Percentiles rank a stretch among this genome's conserved stretches.
Evolutionary conservation across 225 moss, liverwort and hornwort genomes (phyloP).

Genomic region (Pleurozium schreberi): DNA sequence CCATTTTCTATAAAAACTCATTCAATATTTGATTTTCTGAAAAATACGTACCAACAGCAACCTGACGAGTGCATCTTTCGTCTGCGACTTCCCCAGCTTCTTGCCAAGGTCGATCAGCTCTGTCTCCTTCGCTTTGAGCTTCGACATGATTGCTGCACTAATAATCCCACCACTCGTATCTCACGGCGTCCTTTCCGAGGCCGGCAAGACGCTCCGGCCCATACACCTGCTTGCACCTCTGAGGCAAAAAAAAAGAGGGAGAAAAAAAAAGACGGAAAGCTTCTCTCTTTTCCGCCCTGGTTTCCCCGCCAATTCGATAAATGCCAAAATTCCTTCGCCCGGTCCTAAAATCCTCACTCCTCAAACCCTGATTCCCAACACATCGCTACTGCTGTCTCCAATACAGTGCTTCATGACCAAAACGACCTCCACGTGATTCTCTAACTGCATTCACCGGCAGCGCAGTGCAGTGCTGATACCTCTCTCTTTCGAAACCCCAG

Average conservation of each 20-base stretch:
- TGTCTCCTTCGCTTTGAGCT: conserved; percentile 22
- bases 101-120: conserved; percentile 77
- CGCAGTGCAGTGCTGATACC: neutral
- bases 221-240: conserved; percentile 1
- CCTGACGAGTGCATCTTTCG: conserved; percentile 74
- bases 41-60: conserved; percentile 51
- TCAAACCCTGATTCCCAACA: conserved; percentile 27
- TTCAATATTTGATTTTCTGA: neutral
- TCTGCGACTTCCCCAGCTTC: conserved; percentile 52
- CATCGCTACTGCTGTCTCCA: neutral
- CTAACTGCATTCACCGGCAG: neutral
- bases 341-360: conserved; percentile 2
- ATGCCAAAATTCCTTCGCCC: neutral
- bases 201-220: conserved; percentile 28
- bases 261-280: neutral
- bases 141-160: conserved; percentile 40
- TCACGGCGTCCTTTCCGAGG: conserved; percentile 1
- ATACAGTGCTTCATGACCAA: neutral
- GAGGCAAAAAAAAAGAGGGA: neutral
- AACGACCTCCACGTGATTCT: neutral
- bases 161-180: neutral
- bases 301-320: neutral
- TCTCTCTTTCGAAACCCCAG: neutral
- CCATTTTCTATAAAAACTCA: neutral
- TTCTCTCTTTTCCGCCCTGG: neutral